phyloP scores from a whole-genome alignment of 2,329 filamentous ascomycete species.

The Trichoderma lentiforme region DNA sequence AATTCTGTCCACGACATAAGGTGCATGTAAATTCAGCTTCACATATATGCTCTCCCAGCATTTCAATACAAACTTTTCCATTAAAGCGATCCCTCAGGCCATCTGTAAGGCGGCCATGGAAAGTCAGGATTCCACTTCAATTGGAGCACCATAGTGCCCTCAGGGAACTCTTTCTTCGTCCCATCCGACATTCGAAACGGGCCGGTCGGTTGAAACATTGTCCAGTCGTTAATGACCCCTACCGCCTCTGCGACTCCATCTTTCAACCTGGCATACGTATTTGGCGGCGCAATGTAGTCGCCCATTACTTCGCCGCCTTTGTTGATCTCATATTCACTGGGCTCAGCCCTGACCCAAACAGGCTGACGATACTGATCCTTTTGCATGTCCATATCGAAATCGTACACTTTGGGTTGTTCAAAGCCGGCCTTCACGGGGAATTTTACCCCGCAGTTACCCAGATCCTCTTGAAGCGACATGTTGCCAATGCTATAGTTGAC shows the following conservation, averaged over 20 bases:
- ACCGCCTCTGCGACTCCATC: not conserved
- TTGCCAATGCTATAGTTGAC: conserved; percentile 27
- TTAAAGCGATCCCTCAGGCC: conserved; percentile 5
- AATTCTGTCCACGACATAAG: not conserved
- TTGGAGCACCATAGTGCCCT: conserved; percentile 23
- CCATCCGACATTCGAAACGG: conserved; percentile 20
- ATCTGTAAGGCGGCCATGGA: conserved; percentile 3
- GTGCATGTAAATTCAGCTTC: not conserved
- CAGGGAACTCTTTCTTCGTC: conserved; percentile 22
- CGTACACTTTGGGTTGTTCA: conserved; percentile 17
- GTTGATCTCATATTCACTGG: conserved; percentile 22
- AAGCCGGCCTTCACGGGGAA: conserved; percentile 19
- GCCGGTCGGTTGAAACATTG: not conserved
- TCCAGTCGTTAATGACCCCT: not conserved
- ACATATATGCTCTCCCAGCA: not conserved
- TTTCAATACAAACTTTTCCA: too few relatives aligned
- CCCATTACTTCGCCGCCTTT: conserved; percentile 15
- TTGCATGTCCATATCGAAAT: conserved; percentile 19
- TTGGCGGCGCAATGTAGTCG: not conserved
- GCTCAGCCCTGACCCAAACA: conserved; percentile 21
- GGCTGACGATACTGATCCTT: not conserved
- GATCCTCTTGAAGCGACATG: conserved; percentile 22
- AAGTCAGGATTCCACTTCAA: conserved; percentile 22
- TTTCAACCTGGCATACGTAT: not conserved
- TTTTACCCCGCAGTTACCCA: conserved; percentile 23